Evolutionary conservation across 176 grass and related monocot species (phyloP).

Genomic region (Hordeum marinum): DNA sequence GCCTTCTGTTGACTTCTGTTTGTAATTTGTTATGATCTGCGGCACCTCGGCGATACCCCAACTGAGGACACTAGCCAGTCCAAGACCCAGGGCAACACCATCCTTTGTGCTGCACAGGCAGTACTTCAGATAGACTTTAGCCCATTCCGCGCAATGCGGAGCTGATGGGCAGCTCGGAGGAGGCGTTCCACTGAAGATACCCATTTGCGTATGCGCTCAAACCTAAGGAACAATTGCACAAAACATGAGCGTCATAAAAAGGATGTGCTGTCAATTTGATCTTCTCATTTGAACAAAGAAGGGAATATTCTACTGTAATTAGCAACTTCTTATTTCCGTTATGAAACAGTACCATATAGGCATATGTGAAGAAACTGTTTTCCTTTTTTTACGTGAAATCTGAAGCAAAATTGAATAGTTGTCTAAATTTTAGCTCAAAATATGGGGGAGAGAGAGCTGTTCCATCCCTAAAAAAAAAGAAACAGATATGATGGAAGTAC

Average conservation of each 20-base stretch:
- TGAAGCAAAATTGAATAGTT: not conserved
- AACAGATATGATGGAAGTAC: not conserved
- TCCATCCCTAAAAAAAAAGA: not conserved
- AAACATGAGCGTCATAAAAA: not conserved
- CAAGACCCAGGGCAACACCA: constrained; percentile 53
- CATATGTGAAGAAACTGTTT: not conserved
- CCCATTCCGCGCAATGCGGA: constrained; percentile 64
- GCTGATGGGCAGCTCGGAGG: constrained; percentile 26
- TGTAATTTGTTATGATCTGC: constrained; percentile 84
- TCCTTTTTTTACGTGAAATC: not conserved
- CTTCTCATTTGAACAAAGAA: not conserved
- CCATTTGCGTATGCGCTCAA: constrained; percentile 44
- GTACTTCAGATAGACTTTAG: constrained; percentile 64
- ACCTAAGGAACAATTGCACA: not conserved
- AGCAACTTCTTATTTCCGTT: not conserved
- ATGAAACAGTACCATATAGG: not conserved
- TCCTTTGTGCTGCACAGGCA: constrained; percentile 66
- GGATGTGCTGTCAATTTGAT: not conserved
- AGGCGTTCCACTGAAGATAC: constrained; percentile 26
- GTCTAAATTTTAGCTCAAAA: not conserved
- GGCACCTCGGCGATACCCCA: constrained; percentile 88
- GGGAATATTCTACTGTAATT: not conserved
- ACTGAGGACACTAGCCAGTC: constrained; percentile 71
- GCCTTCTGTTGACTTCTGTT: constrained; percentile 81
- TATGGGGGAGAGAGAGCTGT: not conserved